A percentile compares a stretch with the other conserved stretches of the same genome.
Conservation (phyloP, 177 flowering plant species). For the Tripterygium wilfordii region DNA sequence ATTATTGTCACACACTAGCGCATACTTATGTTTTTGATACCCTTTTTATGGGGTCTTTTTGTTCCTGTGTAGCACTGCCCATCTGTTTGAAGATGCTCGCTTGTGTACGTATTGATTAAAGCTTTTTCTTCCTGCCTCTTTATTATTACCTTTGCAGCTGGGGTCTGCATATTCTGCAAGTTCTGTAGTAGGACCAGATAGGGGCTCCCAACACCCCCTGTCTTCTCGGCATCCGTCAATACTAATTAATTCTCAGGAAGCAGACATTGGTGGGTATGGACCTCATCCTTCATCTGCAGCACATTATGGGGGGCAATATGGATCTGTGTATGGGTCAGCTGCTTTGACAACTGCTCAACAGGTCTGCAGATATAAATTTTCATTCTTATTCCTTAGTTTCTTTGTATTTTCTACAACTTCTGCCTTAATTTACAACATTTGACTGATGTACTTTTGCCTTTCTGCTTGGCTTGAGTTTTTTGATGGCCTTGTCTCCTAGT, state of each 20-base stretch:
- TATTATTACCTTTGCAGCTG: conserved; percentile 28
- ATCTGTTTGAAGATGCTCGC: neutral
- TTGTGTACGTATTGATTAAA: neutral
- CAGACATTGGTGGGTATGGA: conserved; percentile 64
- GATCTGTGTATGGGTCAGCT: conserved; percentile 62
- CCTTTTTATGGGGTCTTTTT: no score
- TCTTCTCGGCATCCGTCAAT: conserved; percentile 55
- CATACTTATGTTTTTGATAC: no score
- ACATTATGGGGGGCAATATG: conserved; percentile 80
- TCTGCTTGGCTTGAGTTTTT: no score
- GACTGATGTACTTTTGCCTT: no score
- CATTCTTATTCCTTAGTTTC: no score
- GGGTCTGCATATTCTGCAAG: conserved; percentile 45
- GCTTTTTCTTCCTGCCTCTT: neutral
- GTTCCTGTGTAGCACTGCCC: no score
- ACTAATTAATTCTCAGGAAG: conserved; percentile 53
- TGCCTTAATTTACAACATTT: neutral
- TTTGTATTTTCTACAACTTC: neutral
- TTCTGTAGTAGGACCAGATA: conserved; percentile 52
- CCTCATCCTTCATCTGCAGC: conserved; percentile 41
- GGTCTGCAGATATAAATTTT: conserved; percentile 27
- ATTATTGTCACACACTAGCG: no score
- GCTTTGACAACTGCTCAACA: conserved; percentile 46
- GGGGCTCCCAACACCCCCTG: conserved; percentile 41
- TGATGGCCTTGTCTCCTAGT: no score